These are phyloP conservation scores for Cercospora nicotianae DNA, from an alignment of 2,329 filamentous ascomycete genomes.

Conservation along the genomic window DNA sequence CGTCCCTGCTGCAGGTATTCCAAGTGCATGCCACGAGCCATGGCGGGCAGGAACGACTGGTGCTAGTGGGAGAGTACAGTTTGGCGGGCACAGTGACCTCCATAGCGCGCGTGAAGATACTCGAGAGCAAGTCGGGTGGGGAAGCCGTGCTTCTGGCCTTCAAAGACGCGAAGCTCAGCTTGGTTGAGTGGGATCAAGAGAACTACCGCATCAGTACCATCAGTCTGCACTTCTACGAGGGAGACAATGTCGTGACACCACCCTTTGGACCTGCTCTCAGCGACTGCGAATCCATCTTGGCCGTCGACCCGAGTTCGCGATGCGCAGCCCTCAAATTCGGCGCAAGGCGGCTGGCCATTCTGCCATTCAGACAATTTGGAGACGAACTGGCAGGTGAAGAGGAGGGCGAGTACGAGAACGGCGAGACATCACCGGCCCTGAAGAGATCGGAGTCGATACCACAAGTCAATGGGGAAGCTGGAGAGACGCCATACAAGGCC, in stretches of 20 bases:
- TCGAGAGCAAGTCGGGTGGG: conserved; percentile 73
- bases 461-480: conserved; percentile 41
- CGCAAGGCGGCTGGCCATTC: conserved; percentile 80
- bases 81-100: conserved; percentile 83
- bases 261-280: conserved; percentile 78
- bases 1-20: conserved; percentile 91
- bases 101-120: conserved; percentile 72
- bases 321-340: conserved; percentile 96
- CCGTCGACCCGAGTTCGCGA: conserved; percentile 85
- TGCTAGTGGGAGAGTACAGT: conserved; percentile 70
- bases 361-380: conserved; percentile 83
- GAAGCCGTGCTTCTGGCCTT: conserved; percentile 82
- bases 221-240: conserved; percentile 97
- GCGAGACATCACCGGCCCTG: conserved; percentile 43
- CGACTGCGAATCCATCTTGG: conserved; percentile 76
- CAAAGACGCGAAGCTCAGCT: conserved; percentile 86
- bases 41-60: conserved; percentile 68
- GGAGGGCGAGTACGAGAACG: conserved; percentile 72
- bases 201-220: conserved; percentile 77
- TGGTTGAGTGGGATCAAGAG: conserved; percentile 90
- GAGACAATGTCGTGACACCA: conserved; percentile 63
- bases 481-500: conserved; percentile 71
- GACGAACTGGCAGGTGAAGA: conserved; percentile 76
- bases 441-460: conserved; percentile 27
- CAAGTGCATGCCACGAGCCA: conserved; percentile 39